These are phyloP conservation scores for Lasiodiplodia theobromae DNA, from an alignment of 2,329 filamentous ascomycete species.

Conservation along the genomic window DNA sequence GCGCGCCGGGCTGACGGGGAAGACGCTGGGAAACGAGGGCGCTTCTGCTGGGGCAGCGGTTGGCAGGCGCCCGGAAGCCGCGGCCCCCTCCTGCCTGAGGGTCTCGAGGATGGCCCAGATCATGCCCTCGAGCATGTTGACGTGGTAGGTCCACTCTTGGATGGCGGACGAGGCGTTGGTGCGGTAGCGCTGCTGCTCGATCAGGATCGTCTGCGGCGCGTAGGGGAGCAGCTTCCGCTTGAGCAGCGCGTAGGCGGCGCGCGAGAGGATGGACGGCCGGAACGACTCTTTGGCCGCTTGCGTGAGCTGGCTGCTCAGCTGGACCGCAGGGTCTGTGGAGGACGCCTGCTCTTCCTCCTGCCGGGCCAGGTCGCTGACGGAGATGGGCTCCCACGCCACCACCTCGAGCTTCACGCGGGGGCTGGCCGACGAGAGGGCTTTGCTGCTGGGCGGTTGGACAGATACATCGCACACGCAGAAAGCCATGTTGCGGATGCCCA, in stretches of 20 bases:
- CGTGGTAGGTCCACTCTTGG: constrained; percentile 81
- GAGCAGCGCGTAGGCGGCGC: constrained; percentile 63
- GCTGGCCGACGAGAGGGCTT: background rate
- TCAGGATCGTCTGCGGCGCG: constrained; percentile 72
- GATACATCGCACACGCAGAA: constrained; percentile 67
- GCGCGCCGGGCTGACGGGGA: constrained; percentile 46
- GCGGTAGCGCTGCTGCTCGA: constrained; percentile 71
- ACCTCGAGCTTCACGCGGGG: constrained; percentile 12
- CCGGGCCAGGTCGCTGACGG: constrained; percentile 13
- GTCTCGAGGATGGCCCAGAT: constrained; percentile 73
- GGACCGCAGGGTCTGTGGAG: constrained; percentile 2
- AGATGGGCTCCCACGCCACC: constrained; percentile 27
- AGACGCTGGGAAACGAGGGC: constrained; percentile 32
- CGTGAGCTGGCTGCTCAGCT: constrained; percentile 13
- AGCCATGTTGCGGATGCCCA: constrained; percentile 83
- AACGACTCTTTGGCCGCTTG: constrained; percentile 52
- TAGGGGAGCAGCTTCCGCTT: constrained; percentile 57
- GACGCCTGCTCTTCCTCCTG: constrained; percentile 10
- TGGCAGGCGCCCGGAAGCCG: background rate
- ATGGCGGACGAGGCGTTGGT: constrained; percentile 70
- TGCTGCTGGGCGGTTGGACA: background rate
- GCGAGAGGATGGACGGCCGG: constrained; percentile 61
- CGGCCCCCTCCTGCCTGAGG: constrained; percentile 50
- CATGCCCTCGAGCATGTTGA: constrained; percentile 85
- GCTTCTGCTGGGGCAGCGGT: background rate